Base-by-base conservation (phyloP, 2,329 filamentous ascomycete genomes). In the Trichoderma breve region DNA sequence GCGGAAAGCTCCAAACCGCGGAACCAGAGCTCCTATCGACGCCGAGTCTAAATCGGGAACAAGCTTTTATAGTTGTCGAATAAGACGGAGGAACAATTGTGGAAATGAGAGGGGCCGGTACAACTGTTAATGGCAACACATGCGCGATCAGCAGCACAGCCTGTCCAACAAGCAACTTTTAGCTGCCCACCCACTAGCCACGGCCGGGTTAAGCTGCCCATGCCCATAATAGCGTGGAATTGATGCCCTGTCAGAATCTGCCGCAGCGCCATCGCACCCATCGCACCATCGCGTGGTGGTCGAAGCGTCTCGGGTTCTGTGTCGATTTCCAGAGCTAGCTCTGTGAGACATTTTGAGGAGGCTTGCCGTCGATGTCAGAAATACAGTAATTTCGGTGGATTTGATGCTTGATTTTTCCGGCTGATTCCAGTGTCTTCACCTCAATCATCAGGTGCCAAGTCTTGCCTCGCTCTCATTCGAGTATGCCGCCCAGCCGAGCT, bases 21-120 rank as follows among this genome's bases (percentile, higher is more conserved):
- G 67, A 70, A 58, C 32, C 67, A 58, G 39, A 70, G 28, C 67
- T 18, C 18, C 28, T 14, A 51, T 36, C 57, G 21, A 70, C 15
- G 67, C 39, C 57, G 30, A 43, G 12, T 47, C 67, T 53, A 51
- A 70, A 70, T 61, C 57, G 66, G 55, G 55, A 70, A 70, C 57
- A 70, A 62, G 57, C 57, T 62, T 70, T 61, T 53, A 21, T 53
- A 47, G 39, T 53, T 62, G 36, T 36, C 55, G 39, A 70, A 70
- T 70, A 70, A 62, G 67, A 70, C 57, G 61, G 62, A 43, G 69
- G 51, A 64, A 64, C 34, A 66, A 47, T 71, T 58, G 69, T 65
- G 58, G 58, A 66, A 58, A 71, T 65, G 34, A 71, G 62, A 65
- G 47, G 61, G 61, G 61, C 43, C 64, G 53, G 57, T 55, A 43